Conservation (phyloP, 352 stramenopile species). For the Pythium brachiatum region DNA sequence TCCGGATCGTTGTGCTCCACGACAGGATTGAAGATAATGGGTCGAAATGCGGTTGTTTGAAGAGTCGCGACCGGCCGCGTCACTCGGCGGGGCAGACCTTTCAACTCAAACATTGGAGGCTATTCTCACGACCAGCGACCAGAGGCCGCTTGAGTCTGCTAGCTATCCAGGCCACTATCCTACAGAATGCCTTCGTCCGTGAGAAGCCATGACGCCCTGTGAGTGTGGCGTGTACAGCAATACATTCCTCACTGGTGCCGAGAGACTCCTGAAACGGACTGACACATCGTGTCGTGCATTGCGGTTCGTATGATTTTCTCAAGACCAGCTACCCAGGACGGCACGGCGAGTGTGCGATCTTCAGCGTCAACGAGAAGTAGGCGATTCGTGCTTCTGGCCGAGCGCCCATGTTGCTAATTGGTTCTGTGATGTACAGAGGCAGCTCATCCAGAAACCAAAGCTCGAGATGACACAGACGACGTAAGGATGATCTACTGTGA, state of each 20-base stretch:
- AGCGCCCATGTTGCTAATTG: background rate
- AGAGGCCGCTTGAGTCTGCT: background rate
- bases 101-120: background rate
- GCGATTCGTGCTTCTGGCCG: background rate
- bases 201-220: background rate
- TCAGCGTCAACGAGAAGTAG: background rate
- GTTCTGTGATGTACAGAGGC: background rate
- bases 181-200: background rate
- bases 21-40: background rate
- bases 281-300: background rate
- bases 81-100: background rate
- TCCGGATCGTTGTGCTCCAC: no score
- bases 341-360: background rate
- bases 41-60: background rate
- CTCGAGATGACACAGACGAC: background rate
- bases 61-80: slow-evolving; percentile 6
- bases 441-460: background rate
- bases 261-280: no score
- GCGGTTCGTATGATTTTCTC: background rate
- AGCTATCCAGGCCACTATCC: background rate
- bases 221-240: no score
- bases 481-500: background rate
- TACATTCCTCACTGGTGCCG: no score
- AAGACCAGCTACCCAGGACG: background rate
- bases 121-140: background rate